A percentile compares a stretch with the other conserved stretches of the same genome.
Evolutionary conservation across 2,329 filamentous ascomycete genomes (phyloP).

Genomic region (Elsinoe arachidis): DNA sequence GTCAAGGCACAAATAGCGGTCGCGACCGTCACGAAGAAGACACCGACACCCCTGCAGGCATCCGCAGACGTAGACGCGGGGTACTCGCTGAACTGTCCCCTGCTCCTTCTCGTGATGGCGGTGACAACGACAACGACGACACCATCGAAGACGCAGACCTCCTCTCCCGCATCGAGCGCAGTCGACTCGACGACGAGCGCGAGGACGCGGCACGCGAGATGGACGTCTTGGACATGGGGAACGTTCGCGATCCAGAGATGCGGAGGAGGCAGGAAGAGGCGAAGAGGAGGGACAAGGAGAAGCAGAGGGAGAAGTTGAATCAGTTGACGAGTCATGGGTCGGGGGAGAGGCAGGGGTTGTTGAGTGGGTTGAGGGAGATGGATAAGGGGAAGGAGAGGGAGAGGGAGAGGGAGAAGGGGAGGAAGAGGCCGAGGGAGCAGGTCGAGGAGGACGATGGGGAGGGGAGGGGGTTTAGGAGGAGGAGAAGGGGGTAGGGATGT

Average conservation of each 20-base stretch:
- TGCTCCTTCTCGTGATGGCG: conserved; percentile 12
- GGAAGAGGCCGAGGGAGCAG: conserved; percentile 16
- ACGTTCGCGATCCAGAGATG: conserved; percentile 5
- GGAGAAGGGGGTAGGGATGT: conserved; percentile 23
- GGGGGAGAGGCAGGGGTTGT: conserved; percentile 22
- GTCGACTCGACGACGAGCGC: background rate
- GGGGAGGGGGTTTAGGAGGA: conserved; percentile 46
- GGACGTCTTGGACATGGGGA: conserved; percentile 7
- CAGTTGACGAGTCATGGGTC: conserved; percentile 20
- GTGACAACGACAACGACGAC: conserved; percentile 14
- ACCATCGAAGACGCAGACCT: conserved; percentile 8
- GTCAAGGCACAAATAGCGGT: conserved; percentile 16
- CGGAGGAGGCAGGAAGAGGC: conserved; percentile 20
- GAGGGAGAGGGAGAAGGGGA: conserved; percentile 22
- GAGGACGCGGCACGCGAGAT: background rate
- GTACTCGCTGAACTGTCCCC: conserved; percentile 11
- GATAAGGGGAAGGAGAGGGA: conserved; percentile 25
- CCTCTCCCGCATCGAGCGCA: background rate
- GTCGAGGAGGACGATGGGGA: conserved; percentile 47
- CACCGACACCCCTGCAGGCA: conserved; percentile 14
- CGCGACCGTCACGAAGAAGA: conserved; percentile 16
- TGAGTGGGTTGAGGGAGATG: conserved; percentile 13
- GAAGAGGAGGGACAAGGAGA: conserved; percentile 17
- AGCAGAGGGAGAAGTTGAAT: conserved; percentile 22
- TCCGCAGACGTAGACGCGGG: conserved; percentile 23